Evolutionary conservation across 768 basidiomycete genomes (phyloP).

Genomic region (Suillus lakei): DNA sequence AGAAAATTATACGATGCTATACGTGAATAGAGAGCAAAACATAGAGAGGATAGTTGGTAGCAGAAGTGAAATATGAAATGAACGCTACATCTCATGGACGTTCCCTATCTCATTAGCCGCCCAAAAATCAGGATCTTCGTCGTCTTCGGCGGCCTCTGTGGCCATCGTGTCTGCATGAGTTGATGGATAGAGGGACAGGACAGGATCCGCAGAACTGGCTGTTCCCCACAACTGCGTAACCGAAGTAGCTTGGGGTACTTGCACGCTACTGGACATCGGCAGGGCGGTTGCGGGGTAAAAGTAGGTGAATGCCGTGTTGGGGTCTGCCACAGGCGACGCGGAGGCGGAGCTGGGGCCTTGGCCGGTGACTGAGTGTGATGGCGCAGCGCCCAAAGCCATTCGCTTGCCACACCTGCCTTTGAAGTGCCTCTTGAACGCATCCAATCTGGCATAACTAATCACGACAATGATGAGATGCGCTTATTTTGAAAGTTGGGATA

Average conservation of each 20-base stretch:
- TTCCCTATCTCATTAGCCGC: too few species aligned
- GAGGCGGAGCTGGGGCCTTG: not conserved
- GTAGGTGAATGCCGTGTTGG: not conserved
- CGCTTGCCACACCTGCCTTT: not conserved
- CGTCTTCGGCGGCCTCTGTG: too few species aligned
- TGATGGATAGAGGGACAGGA: too few species aligned
- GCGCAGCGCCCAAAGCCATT: not conserved
- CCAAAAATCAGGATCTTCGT: too few species aligned
- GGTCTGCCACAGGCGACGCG: not conserved
- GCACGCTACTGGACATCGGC: too few species aligned
- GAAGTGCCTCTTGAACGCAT: not conserved
- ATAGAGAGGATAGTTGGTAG: not conserved
- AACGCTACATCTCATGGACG: too few species aligned
- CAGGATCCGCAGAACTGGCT: too few species aligned
- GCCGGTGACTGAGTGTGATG: not conserved
- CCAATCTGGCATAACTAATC: not conserved
- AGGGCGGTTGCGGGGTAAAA: too few species aligned
- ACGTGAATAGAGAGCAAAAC: not conserved
- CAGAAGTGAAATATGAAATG: not conserved
- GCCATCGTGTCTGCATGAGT: too few species aligned
- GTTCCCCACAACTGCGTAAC: too few species aligned
- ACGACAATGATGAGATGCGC: not conserved
- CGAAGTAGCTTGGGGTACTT: too few species aligned
- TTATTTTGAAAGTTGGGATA: not conserved
- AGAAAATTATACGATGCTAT: not conserved